phyloP scores from a whole-genome alignment of 2,329 filamentous ascomycete genomes.

The Neopestalotiopsis sp. region DNA sequence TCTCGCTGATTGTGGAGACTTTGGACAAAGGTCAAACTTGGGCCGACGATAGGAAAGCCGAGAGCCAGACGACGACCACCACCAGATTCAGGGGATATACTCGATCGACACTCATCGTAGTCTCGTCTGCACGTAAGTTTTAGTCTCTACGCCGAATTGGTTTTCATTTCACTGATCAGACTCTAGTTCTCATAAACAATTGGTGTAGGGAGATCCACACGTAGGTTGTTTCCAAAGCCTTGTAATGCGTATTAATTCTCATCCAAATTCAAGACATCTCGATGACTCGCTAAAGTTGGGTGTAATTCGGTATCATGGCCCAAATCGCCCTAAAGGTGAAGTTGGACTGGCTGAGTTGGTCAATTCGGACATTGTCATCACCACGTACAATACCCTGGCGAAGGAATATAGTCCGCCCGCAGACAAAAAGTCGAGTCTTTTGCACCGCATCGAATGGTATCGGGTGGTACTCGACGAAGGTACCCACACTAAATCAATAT shows the following conservation, averaged over 20 bases:
- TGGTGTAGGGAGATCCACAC: too few relatives aligned
- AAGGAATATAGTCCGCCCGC: constrained; percentile 33
- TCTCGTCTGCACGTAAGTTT: constrained; percentile 46
- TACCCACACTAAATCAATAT: too few relatives aligned
- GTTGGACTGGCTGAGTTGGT: constrained; percentile 28
- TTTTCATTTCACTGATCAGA: constrained; percentile 19
- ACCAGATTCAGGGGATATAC: too few relatives aligned
- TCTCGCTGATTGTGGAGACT: constrained; percentile 52
- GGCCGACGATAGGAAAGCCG: constrained; percentile 30
- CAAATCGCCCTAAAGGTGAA: constrained; percentile 28
- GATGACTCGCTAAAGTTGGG: constrained; percentile 32
- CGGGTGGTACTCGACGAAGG: constrained; percentile 51
- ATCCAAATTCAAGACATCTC: too few relatives aligned
- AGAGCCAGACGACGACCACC: too few relatives aligned
- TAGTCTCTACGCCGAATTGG: not conserved
- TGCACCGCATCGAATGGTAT: constrained; percentile 46
- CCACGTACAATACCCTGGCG: constrained; percentile 52
- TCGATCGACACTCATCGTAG: constrained; percentile 49
- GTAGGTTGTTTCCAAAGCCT: too few relatives aligned
- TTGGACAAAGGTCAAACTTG: constrained; percentile 41
- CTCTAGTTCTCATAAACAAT: constrained; percentile 42
- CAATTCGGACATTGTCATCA: constrained; percentile 47
- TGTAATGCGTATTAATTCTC: too few relatives aligned
- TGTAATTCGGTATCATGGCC: constrained; percentile 43
- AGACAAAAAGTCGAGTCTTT: constrained; percentile 21